phyloP scores from a whole-genome alignment of 2,329 filamentous ascomycete species.

The Aspergillus thermomutatus region DNA sequence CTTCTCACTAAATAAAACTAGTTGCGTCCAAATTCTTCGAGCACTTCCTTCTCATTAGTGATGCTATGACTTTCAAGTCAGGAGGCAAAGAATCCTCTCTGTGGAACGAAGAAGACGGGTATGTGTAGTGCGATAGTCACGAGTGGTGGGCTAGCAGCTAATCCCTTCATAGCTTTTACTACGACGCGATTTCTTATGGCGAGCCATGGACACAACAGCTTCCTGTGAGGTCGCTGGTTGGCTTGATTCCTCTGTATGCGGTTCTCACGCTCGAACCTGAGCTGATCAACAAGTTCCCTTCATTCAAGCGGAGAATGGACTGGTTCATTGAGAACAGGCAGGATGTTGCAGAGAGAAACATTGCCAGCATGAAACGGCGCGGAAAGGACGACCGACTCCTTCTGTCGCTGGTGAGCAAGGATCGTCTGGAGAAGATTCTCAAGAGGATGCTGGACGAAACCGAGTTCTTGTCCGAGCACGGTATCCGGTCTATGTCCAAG shows the following conservation, averaged over 20 bases:
- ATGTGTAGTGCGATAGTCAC: conserved; percentile 2
- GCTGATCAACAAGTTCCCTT: conserved; percentile 84
- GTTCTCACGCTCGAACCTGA: conserved; percentile 91
- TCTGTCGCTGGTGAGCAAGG: conserved; percentile 86
- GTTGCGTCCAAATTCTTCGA: conserved; percentile 98
- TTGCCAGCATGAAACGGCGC: conserved; percentile 85
- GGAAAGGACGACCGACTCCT: conserved; percentile 87
- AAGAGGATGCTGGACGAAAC: conserved; percentile 90
- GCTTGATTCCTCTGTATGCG: conserved; percentile 88
- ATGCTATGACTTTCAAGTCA: conserved; percentile 87
- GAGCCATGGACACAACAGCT: conserved; percentile 91
- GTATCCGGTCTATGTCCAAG: conserved; percentile 88
- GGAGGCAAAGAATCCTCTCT: conserved; percentile 73
- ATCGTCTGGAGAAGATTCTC: conserved; percentile 84
- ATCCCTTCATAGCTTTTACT: conserved; percentile 69
- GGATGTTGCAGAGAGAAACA: conserved; percentile 87
- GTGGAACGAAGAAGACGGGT: conserved; percentile 89
- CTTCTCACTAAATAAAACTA: conserved; percentile 11
- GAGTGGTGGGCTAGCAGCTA: conserved; percentile 2
- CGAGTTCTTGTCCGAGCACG: conserved; percentile 86
- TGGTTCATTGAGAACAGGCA: conserved; percentile 90
- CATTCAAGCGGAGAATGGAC: conserved; percentile 87
- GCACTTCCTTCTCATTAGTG: conserved; percentile 96
- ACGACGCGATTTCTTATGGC: conserved; percentile 95
- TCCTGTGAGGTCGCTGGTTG: conserved; percentile 86